Evolutionary conservation across 2,329 filamentous ascomycete species (phyloP), one percentile per base, ranked within the genome.

Genomic region (Calonectria crousiana): DNA sequence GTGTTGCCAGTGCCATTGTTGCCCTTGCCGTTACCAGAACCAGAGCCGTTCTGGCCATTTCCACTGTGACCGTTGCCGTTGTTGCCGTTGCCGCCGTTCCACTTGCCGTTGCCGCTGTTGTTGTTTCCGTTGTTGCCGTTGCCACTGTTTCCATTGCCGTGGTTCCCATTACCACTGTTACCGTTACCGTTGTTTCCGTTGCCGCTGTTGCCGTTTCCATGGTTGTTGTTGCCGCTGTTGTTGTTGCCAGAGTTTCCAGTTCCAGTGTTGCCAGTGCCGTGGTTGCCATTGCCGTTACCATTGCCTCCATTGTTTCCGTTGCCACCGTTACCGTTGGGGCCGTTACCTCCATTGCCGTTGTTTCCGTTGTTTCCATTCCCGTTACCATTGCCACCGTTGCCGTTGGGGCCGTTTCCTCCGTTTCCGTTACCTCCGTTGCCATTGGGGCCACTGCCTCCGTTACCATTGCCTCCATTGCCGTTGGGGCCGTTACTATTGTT

Each of bases 101-200:
- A 3, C n/a, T 53, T 32, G 0, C 28, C 51, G 16, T 6, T 20
- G 52, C 52, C 52, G 6, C 18, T 34, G 18, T 44, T 20, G 32
- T 32, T 32, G 0, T 87, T 88, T 1, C 36, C 67, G 14, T 6
- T 36, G 26, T 64, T 87, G 5, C 87, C 82, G 6, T 44, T 44
- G 1, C 38, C 38, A 16, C 16, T 20, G 38, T 44, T 44, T 20
- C 53, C 53, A 30, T 14, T 20, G 52, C 52, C 52, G 8, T n/a
- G n/a, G 18, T 34, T 34, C 2, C 52, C 52, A 8, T 11, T 34
- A 6, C 30, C 6, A 18, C 16, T 49, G 34, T 65, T 67, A 53
- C 41, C 49, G 41, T 38, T 38, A 0, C 53, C 53, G 18, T 26
- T 23, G 34, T 58, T 58, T 3, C 74, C 66, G 23, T 72, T 62